phyloP scores from a whole-genome alignment of 2,329 filamentous ascomycete genomes.

The Helminthosporium solani region DNA sequence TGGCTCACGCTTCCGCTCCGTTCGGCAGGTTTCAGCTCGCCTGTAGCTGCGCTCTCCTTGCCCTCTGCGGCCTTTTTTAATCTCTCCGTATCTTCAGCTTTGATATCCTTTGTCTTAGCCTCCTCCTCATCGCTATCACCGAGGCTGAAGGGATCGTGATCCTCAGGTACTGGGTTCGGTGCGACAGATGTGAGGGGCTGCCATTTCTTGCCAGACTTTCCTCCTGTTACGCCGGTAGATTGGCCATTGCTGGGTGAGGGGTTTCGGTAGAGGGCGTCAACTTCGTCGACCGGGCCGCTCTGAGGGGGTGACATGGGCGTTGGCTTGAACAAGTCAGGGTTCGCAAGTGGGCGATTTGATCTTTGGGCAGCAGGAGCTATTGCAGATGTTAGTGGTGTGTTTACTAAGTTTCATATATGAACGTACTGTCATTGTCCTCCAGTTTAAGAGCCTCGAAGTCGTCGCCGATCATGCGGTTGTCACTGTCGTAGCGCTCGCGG shows the following conservation, averaged over 20 bases:
- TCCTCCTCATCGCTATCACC: constrained; percentile 94
- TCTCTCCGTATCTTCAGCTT: constrained; percentile 54
- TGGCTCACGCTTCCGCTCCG: constrained; percentile 46
- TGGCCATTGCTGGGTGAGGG: constrained; percentile 37
- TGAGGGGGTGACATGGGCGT: constrained; percentile 55
- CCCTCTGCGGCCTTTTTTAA: constrained; percentile 52
- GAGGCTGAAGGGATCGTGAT: constrained; percentile 95
- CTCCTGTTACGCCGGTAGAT: constrained; percentile 18
- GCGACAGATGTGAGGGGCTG: constrained; percentile 87
- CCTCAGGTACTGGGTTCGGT: constrained; percentile 73
- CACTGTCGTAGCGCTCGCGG: constrained; percentile 89
- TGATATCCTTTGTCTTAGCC: constrained; percentile 64
- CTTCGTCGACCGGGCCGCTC: constrained; percentile 72
- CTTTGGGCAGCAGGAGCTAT: constrained; percentile 53
- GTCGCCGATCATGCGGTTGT: constrained; percentile 84
- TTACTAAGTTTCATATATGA: neutral
- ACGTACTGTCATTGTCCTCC: constrained; percentile 59
- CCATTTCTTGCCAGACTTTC: constrained; percentile 79
- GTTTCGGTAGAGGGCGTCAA: constrained; percentile 68
- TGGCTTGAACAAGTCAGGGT: constrained; percentile 78
- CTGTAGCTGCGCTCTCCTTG: constrained; percentile 27
- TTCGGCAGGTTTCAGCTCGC: constrained; percentile 41
- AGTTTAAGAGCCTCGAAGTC: constrained; percentile 74
- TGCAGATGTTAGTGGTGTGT: constrained; percentile 1
- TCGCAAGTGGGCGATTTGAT: constrained; percentile 67